These are phyloP conservation scores for Trypanosoma conorhini DNA, from an alignment of 208 protist genomes.

Conservation along the genomic window DNA sequence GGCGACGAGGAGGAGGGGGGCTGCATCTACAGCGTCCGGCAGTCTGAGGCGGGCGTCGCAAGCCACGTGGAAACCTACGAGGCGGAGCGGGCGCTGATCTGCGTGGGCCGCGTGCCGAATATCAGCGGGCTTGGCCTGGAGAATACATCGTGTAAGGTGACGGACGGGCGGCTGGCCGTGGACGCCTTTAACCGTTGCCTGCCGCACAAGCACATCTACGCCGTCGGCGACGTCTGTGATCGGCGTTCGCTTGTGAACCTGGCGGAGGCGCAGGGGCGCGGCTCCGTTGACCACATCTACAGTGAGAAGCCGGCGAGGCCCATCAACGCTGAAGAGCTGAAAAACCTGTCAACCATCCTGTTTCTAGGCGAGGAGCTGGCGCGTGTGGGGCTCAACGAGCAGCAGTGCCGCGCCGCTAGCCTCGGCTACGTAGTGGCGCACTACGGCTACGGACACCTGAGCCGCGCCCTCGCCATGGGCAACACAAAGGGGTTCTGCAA, in stretches of 20 bases:
- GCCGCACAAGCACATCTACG: constrained; percentile 78
- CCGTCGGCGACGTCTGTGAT: constrained; percentile 52
- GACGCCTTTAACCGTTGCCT: constrained; percentile 57
- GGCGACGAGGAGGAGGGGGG: constrained; percentile 24
- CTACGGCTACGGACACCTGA: constrained; percentile 39
- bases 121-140: constrained; percentile 51
- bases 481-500: constrained; percentile 64
- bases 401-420: constrained; percentile 46
- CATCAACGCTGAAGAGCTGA: constrained; percentile 23
- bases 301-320: constrained; percentile 31
- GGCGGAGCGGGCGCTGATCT: constrained; percentile 59
- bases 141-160: constrained; percentile 50
- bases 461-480: constrained; percentile 53
- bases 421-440: constrained; percentile 60
- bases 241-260: constrained; percentile 42
- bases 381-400: constrained; percentile 63
- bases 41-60: constrained; percentile 16
- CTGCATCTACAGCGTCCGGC: constrained; percentile 51
- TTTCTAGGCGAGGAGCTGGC: constrained; percentile 73
- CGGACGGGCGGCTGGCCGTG: constrained; percentile 40
- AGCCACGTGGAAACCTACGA: constrained; percentile 43
- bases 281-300: constrained; percentile 65
- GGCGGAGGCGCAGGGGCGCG: constrained; percentile 46
- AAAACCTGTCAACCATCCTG: constrained; percentile 48
- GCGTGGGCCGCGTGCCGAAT: constrained; percentile 58